phyloP scores from a whole-genome alignment of 768 basidiomycete genomes.

The Candolleomyces aberdarensis region DNA sequence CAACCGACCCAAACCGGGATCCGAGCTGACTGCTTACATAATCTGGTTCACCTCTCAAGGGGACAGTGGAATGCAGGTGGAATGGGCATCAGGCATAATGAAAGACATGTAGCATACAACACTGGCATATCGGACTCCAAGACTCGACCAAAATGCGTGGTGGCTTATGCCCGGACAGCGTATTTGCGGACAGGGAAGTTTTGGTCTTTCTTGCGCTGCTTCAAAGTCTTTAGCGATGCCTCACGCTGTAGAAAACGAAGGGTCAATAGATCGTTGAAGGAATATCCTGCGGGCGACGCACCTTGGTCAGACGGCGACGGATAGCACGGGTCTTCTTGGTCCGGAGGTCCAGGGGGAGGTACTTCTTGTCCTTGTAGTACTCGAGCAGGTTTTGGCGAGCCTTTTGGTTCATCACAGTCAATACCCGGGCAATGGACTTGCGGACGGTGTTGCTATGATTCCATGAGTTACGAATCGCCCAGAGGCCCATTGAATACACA shows the following conservation, averaged over 20 bases:
- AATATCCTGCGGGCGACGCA: conserved; percentile 29
- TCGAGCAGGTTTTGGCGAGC: conserved; percentile 94
- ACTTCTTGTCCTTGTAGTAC: conserved; percentile 97
- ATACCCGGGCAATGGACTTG: conserved; percentile 96
- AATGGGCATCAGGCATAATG: conserved; percentile 17
- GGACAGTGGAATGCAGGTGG: not conserved
- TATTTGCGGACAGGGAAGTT: conserved; percentile 95
- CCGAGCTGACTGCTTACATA: conserved; percentile 1
- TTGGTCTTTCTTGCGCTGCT: conserved; percentile 90
- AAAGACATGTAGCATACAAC: conserved; percentile 22
- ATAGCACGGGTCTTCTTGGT: conserved; percentile 98
- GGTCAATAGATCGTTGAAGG: not conserved
- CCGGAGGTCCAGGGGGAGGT: conserved; percentile 95
- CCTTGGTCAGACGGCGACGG: conserved; percentile 90
- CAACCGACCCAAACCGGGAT: not conserved
- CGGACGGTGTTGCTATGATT: conserved; percentile 80
- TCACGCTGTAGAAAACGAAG: conserved; percentile 58
- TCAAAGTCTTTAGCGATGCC: conserved; percentile 79
- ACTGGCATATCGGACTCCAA: conserved; percentile 21
- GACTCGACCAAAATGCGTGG: not conserved
- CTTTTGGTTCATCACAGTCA: conserved; percentile 99
- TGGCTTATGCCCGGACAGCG: conserved; percentile 80
- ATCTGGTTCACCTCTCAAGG: not conserved
- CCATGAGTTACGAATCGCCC: not conserved
- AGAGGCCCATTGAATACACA: conserved; percentile 38